Conservation (phyloP, 2,329 filamentous ascomycete species). For the Cephalotrichum gorgonifer region DNA sequence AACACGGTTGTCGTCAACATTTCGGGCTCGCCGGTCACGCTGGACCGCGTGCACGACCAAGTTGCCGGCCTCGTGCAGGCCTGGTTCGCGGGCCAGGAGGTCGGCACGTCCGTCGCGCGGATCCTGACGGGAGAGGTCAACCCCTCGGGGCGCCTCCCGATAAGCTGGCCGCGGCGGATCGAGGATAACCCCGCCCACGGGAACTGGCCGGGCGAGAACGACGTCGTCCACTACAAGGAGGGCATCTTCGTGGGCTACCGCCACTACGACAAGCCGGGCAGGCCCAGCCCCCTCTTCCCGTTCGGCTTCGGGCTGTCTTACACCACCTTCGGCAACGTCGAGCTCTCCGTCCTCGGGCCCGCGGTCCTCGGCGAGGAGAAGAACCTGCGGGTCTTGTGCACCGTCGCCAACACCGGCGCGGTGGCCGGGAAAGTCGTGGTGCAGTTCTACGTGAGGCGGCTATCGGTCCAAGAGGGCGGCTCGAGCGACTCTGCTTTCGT, state of each 20-base stretch:
- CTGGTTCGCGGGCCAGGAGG: slow-evolving; percentile 63
- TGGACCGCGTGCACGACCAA: slow-evolving; percentile 40
- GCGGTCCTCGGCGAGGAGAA: slow-evolving; percentile 18
- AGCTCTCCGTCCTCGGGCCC: slow-evolving; percentile 21
- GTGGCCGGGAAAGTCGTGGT: slow-evolving; percentile 37
- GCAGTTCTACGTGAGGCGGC: slow-evolving; percentile 35
- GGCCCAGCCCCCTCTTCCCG: slow-evolving; percentile 45
- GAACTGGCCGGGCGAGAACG: slow-evolving; percentile 41
- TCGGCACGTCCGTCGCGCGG: slow-evolving; percentile 56
- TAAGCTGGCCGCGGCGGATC: slow-evolving; percentile 47
- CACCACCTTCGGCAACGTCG: slow-evolving; percentile 45
- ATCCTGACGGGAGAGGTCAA: slow-evolving; percentile 53
- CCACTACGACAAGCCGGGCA: slow-evolving; percentile 48
- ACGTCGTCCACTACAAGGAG: slow-evolving; percentile 52
- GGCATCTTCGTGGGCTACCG: slow-evolving; percentile 59
- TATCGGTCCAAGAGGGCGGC: neutral
- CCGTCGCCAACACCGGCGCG: slow-evolving; percentile 36
- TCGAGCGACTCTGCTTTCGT: neutral
- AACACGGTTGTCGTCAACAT: slow-evolving; percentile 53
- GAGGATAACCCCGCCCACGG: slow-evolving; percentile 55
- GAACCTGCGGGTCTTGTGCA: slow-evolving; percentile 12
- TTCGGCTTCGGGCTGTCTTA: slow-evolving; percentile 61
- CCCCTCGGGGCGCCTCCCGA: slow-evolving; percentile 51
- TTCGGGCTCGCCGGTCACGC: slow-evolving; percentile 48
- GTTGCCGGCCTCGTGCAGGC: slow-evolving; percentile 50